Base-by-base conservation (phyloP, 306 rosid species). In the Hippophae tibetana region DNA sequence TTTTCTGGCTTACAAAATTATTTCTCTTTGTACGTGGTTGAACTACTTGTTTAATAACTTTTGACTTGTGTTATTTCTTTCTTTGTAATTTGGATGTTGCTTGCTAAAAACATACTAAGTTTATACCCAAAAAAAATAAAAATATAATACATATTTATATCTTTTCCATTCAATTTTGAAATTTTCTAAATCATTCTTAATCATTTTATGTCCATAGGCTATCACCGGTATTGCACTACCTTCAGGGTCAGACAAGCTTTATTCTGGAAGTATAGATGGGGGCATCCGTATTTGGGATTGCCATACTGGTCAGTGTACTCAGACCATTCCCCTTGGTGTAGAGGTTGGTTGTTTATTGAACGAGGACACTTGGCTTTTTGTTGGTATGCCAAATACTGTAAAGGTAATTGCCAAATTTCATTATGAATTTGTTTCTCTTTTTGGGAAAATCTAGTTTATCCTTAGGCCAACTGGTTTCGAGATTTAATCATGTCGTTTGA, bases 281-380 rank as follows among this genome's bases (percentile, higher is more conserved):
- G 69, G 75, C 6, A 42, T 66, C 48, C 51, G 79, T 7, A 56
- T 68, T 52, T 85, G 88, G 88, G 78, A 85, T 45, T 85, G 80
- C 59, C 31, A 60, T 44, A 74, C 72, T 46, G 79, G 84, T 47
- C 61, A 26, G 38, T 82, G 82, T 63, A 65, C 10, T 63, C 51
- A 7, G 0, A 55, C 63, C 9, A 48, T 46, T 41, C 63, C 72
- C 57, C 66, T 79, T 23, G 71, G 78, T 7, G 57, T 8, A 1
- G 78, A 79, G 56, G 72, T 72, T 41, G 75, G 63, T 47, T 81
- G 66, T 62, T 70, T 81, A 60, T 67, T 72, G 64, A 59, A 70
- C 1, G 72, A 74, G 57, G 84, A 82, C 1, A 60, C 67, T 12
- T 85, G 84, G 84, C 65, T 85, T 57, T 82, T 79, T 47, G 64